Evolutionary conservation across 495 filamentous ascomycete species (phyloP).

Genomic region (Xylaria sp.): DNA sequence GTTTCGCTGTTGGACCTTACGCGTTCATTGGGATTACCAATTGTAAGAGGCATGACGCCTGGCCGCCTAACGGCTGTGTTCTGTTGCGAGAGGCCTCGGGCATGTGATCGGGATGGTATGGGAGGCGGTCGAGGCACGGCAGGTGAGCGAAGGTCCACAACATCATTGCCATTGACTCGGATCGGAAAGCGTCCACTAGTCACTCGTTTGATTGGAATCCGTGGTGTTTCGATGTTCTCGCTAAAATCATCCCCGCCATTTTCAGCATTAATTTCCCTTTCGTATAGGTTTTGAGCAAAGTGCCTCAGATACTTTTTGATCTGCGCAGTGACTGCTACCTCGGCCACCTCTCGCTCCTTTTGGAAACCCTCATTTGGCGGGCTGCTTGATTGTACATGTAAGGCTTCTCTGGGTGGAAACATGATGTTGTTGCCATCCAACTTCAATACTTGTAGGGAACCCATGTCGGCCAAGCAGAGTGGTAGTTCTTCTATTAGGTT

Average conservation of each 20-base stretch:
- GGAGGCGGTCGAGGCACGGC: constrained; percentile 70
- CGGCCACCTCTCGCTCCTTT: constrained; percentile 61
- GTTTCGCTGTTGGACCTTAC: constrained; percentile 92
- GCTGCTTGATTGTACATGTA: constrained; percentile 55
- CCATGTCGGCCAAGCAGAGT: constrained; percentile 84
- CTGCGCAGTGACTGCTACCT: constrained; percentile 70
- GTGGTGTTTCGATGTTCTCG: constrained; percentile 74
- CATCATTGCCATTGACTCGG: constrained; percentile 69
- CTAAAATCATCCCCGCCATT: constrained; percentile 68
- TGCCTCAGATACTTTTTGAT: constrained; percentile 81
- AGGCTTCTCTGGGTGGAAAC: constrained; percentile 69
- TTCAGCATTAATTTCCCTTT: constrained; percentile 63
- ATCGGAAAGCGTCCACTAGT: constrained; percentile 84
- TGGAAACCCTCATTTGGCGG: constrained; percentile 51
- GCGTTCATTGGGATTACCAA: constrained; percentile 76
- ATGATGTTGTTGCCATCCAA: constrained; percentile 83
- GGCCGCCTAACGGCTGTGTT: constrained; percentile 69
- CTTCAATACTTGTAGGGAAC: constrained; percentile 84
- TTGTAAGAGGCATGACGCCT: constrained; percentile 69
- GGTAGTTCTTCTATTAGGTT: constrained; percentile 88
- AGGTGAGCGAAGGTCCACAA: constrained; percentile 68
- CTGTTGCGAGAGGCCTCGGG: constrained; percentile 78
- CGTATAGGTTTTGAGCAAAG: constrained; percentile 49
- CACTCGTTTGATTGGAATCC: constrained; percentile 72
- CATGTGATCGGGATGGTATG: constrained; percentile 78